phyloP scores from a whole-genome alignment of 164 flowering plant genomes.

The Houttuynia cordata region DNA sequence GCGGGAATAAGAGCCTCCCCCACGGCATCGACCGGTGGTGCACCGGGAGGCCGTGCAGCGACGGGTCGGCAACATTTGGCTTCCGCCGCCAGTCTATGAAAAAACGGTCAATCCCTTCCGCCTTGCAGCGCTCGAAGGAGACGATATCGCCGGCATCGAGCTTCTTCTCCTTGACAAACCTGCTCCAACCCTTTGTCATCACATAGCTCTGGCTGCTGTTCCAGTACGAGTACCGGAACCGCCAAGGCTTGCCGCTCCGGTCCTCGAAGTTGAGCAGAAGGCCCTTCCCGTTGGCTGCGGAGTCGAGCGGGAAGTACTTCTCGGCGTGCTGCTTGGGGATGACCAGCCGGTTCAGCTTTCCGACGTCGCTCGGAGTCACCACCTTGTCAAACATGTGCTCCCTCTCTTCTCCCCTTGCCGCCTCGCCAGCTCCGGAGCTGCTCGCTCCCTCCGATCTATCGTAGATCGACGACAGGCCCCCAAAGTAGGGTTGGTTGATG shows the following conservation, averaged over 20 bases:
- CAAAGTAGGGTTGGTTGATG: background rate
- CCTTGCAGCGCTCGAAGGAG: slow-evolving; percentile 71
- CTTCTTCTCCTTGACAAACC: slow-evolving; percentile 92
- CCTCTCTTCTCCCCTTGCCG: slow-evolving; percentile 17
- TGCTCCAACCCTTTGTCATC: slow-evolving; percentile 99
- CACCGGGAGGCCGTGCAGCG: slow-evolving; percentile 4
- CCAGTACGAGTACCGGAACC: slow-evolving; percentile 94
- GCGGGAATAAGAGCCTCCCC: slow-evolving; percentile 20
- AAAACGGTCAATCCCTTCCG: slow-evolving; percentile 34
- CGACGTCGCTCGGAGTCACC: slow-evolving; percentile 94
- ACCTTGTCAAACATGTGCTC: slow-evolving; percentile 98
- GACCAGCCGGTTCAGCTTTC: slow-evolving; percentile 82
- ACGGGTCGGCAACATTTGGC: slow-evolving; percentile 23
- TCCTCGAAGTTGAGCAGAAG: slow-evolving; percentile 73
- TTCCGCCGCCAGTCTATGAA: slow-evolving; percentile 83
- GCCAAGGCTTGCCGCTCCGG: slow-evolving; percentile 68
- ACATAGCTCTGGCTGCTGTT: slow-evolving; percentile 98
- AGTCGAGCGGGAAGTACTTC: slow-evolving; percentile 80
- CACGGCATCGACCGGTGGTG: slow-evolving; percentile 20
- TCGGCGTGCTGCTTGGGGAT: slow-evolving; percentile 98
- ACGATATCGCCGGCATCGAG: slow-evolving; percentile 87
- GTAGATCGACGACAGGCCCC: slow-evolving; percentile 9
- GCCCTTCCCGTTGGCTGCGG: slow-evolving; percentile 63
- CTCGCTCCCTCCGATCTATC: slow-evolving; percentile 14
- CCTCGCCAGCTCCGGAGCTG: background rate